Evolutionary conservation across 176 grass and related monocot genomes (phyloP), one percentile per base, ranked within the genome.

Genomic region (Oryza longistaminata): DNA sequence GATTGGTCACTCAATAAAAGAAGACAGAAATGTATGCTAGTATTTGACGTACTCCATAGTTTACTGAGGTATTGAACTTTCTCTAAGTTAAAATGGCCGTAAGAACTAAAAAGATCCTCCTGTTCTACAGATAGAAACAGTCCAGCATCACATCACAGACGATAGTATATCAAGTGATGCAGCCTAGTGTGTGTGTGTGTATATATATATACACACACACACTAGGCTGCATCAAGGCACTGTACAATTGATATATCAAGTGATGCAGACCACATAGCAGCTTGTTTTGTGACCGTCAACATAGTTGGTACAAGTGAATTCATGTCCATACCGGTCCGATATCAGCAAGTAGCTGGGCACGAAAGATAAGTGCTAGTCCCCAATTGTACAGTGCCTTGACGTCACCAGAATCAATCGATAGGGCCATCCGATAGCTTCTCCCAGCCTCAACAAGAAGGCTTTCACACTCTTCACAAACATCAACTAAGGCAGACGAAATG

Each of bases 381-480:
- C 93, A 98, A 62, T 95, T 98, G 73, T 98, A 93, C 74, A 98
- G 84, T 13, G 93, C 91, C 83, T 95, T 95, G 84, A 82, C 77
- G 0, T 98, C 96, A 79, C 29, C 84, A 0, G 87, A 68, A 93
- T 98, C 93, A 85, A 95, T 92, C 1, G 88, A 82, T 44, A 98
- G 83, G 15, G 93, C 96, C 75, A 67, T 90, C 81, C 83, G 88
- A 75, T 95, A 98, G 75, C 91, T 93, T 87, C 91, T 90, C 62
- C 96, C 96, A 4, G 93, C 96, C 68, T 93, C 85, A 52, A 93
- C 74, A 65, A 98, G 92, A 19, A 98, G 93, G 70, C 83, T 92
- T 73, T 98, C 96, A 69, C 96, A 98, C 73, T 98, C 93, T 34
- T 98, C 93, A 55, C 93, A 98, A 16, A 95, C 87, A 76, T 87